These are phyloP conservation scores for Dipteronia sinensis DNA, from an alignment of 345 rosid species.

Conservation along the genomic window DNA sequence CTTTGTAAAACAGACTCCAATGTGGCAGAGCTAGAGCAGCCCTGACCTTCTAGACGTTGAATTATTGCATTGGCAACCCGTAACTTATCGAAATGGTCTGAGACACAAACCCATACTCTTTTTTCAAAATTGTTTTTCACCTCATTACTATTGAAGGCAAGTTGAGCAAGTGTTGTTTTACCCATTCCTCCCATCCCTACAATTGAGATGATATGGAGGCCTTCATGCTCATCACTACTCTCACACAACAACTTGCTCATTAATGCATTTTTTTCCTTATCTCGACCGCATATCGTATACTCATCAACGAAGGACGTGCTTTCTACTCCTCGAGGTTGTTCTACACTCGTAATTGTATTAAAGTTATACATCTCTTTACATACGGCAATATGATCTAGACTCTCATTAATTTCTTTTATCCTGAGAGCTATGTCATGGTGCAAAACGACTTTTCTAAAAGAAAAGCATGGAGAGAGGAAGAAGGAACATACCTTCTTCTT, in stretches of 20 bases:
- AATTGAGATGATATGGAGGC: neutral
- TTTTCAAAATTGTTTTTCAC: neutral
- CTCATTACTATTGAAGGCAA: neutral
- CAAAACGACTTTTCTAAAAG: neutral
- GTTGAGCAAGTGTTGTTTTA: neutral
- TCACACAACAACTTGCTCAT: neutral
- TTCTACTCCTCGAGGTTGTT: neutral
- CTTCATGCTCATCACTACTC: neutral
- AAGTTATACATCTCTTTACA: neutral
- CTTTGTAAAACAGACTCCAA: no score
- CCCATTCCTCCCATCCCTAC: neutral
- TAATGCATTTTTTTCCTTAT: neutral
- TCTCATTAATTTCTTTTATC: neutral
- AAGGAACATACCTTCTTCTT: neutral
- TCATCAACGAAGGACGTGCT: neutral
- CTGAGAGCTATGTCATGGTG: neutral
- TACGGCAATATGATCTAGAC: neutral
- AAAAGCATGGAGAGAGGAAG: neutral
- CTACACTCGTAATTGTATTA: neutral
- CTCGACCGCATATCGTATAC: neutral
- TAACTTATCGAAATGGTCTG: neutral
- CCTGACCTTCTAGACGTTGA: neutral
- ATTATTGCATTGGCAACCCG: neutral
- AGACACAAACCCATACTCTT: neutral
- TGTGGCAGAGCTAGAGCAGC: no score